Evolutionary conservation across 495 filamentous ascomycete genomes (phyloP).

Genomic region (Neurospora sp.): DNA sequence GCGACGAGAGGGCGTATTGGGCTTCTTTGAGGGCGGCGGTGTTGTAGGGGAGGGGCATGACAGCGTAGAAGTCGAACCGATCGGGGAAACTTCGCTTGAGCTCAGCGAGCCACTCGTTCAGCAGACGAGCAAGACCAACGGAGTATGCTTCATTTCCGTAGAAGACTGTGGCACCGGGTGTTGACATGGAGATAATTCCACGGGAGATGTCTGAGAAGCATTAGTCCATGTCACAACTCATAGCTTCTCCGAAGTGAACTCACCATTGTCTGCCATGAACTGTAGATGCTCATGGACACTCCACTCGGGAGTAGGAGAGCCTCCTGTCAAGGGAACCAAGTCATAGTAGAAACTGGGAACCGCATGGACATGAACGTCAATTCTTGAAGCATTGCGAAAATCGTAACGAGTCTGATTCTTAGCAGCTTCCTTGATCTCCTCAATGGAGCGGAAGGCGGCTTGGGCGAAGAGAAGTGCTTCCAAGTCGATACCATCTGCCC

Average conservation of each 20-base stretch:
- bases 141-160: background rate
- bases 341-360: background rate
- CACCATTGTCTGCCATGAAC: slow-evolving; percentile 1
- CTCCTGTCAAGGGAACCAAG: background rate
- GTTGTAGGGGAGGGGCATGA: slow-evolving; percentile 2
- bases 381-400: background rate
- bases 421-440: slow-evolving; percentile 1
- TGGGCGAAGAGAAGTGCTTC: slow-evolving; percentile 2
- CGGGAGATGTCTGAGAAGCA: background rate
- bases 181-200: slow-evolving; percentile 1
- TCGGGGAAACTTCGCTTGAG: background rate
- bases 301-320: background rate
- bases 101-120: slow-evolving; percentile 6
- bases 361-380: background rate
- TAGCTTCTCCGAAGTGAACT: background rate
- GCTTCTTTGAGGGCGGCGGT: slow-evolving; percentile 1
- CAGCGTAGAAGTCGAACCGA: slow-evolving; percentile 1
- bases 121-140: background rate
- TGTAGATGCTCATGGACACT: background rate
- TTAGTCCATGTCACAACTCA: background rate
- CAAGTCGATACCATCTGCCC: slow-evolving; percentile 1
- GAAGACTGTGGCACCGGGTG: background rate
- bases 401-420: background rate
- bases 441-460: slow-evolving; percentile 1
- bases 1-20: background rate